A percentile compares a stretch with the other conserved stretches of the same genome.
These are phyloP conservation scores for Alternaria burnsii DNA, from an alignment of 2,329 filamentous ascomycete genomes.

Conservation along the genomic window DNA sequence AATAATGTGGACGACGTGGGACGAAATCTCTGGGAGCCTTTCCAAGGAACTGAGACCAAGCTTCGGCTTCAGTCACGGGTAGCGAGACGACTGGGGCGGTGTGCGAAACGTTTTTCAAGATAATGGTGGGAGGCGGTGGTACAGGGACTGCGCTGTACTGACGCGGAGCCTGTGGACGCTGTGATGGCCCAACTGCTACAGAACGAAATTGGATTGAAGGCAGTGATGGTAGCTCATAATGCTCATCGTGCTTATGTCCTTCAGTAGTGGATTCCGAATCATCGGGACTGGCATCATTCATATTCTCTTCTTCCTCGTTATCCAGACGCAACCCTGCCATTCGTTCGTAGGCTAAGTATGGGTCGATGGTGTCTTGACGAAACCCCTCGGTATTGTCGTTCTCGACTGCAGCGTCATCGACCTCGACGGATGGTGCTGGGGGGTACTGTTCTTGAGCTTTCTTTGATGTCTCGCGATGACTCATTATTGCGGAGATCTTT, in stretches of 20 bases:
- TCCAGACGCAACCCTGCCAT: not conserved
- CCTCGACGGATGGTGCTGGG: conserved; percentile 1
- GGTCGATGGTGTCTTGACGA: not conserved
- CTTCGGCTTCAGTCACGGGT: not conserved
- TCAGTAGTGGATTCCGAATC: not conserved
- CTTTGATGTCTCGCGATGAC: not conserved
- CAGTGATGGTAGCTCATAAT: not conserved
- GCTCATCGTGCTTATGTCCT: not conserved
- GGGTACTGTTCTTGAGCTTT: not conserved
- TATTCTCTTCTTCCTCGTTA: not conserved
- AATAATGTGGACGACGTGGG: not conserved
- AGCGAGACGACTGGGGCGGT: not conserved
- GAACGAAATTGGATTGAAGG: not conserved
- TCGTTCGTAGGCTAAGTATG: not conserved
- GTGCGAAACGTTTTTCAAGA: not conserved
- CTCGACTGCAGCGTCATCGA: not conserved
- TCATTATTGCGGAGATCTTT: not conserved
- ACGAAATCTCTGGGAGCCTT: not conserved
- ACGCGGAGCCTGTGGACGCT: not conserved
- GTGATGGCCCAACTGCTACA: not conserved
- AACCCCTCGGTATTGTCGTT: not conserved
- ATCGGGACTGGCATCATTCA: not conserved
- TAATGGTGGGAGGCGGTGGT: not conserved
- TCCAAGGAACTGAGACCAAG: not conserved
- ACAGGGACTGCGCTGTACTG: not conserved